A percentile compares a stretch with the other conserved stretches of the same genome.
Conservation (phyloP, 164 flowering plant species). For the Platanus orientalis region DNA sequence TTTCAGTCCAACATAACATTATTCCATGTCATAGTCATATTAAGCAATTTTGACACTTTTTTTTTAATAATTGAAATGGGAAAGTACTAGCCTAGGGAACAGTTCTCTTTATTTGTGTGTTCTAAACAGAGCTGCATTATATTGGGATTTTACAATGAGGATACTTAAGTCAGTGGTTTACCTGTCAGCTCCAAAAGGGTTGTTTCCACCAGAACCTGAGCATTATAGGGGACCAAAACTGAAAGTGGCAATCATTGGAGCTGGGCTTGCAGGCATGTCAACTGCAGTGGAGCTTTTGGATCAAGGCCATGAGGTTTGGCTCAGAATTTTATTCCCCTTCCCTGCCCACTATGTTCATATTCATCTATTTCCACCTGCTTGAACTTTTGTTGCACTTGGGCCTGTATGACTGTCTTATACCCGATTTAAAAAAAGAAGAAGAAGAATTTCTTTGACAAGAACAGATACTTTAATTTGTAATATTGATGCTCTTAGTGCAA, state of each 20-base stretch:
- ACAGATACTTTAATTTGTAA: too few relatives aligned
- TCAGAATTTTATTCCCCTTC: background rate
- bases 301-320: constrained; percentile 94
- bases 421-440: too few relatives aligned
- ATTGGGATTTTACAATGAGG: constrained; percentile 2
- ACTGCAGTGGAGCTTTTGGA: constrained; percentile 98
- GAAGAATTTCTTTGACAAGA: too few relatives aligned
- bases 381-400: background rate
- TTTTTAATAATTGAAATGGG: background rate
- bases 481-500: too few relatives aligned
- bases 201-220: constrained; percentile 97
- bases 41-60: background rate
- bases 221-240: constrained; percentile 90
- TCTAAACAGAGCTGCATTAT: background rate
- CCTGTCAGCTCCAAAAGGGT: constrained; percentile 86
- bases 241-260: constrained; percentile 97
- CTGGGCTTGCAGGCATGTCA: constrained; percentile 99
- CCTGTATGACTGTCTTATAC: background rate
- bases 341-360: background rate
- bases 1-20: background rate
- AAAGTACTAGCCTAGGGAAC: background rate
- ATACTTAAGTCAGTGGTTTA: constrained; percentile 12
- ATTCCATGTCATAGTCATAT: background rate
- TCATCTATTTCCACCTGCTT: background rate
- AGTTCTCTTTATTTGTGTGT: background rate